phyloP scores from a whole-genome alignment of 2,329 filamentous ascomycete species.

The Lecanicillium sp. region DNA sequence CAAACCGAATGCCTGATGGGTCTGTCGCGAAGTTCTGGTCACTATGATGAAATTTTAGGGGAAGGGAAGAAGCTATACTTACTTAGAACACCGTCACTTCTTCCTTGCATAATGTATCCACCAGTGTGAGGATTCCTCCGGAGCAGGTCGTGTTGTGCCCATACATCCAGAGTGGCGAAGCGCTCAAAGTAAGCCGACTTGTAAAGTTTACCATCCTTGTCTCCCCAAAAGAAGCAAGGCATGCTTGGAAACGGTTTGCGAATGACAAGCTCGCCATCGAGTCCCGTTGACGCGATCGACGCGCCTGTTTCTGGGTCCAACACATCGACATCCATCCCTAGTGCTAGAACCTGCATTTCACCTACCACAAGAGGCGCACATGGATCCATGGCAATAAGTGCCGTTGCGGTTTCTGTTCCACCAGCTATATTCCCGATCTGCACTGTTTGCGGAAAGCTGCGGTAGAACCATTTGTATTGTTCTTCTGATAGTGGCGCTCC shows the following conservation, averaged over 20 bases:
- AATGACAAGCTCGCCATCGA: constrained; percentile 36
- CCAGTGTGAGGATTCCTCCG: constrained; percentile 30
- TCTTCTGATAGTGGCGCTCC: neutral
- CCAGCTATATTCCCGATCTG: constrained; percentile 16
- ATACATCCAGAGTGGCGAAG: constrained; percentile 27
- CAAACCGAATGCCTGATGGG: constrained; percentile 37
- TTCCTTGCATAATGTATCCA: constrained; percentile 32
- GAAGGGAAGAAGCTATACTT: neutral
- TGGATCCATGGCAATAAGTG: constrained; percentile 16
- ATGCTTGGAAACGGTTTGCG: constrained; percentile 35
- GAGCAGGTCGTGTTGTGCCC: constrained; percentile 38
- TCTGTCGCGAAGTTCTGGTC: constrained; percentile 14
- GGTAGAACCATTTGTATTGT: constrained; percentile 4
- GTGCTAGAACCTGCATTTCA: constrained; percentile 34
- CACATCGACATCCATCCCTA: constrained; percentile 38
- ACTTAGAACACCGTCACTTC: constrained; percentile 18
- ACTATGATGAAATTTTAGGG: no score
- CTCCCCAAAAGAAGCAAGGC: constrained; percentile 36
- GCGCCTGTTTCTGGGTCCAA: constrained; percentile 27
- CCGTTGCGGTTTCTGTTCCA: constrained; percentile 37
- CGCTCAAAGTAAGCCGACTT: constrained; percentile 34
- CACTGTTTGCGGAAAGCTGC: neutral
- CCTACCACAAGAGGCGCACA: constrained; percentile 32
- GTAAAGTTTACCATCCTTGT: constrained; percentile 29
- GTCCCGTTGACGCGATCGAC: constrained; percentile 21